These are phyloP conservation scores for Aspergillus homomorphus DNA, from an alignment of 495 filamentous ascomycete genomes.

Conservation along the genomic window DNA sequence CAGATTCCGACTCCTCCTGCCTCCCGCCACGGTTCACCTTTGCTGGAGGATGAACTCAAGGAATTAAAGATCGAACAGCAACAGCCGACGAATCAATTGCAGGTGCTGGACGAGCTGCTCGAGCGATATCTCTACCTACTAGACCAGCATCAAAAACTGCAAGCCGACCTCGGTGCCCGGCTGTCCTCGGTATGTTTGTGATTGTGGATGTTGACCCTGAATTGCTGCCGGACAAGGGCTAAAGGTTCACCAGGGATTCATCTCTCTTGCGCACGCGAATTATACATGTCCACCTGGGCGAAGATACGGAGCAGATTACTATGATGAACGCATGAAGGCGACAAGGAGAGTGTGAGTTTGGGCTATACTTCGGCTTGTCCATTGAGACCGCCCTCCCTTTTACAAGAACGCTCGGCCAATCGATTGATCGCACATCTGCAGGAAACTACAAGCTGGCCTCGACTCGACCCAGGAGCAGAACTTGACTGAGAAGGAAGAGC, in stretches of 20 bases:
- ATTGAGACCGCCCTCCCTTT: not conserved
- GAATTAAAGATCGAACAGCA: constrained; percentile 14
- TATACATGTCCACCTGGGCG: constrained; percentile 61
- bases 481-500: not conserved
- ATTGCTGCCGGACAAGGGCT: constrained; percentile 13
- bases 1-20: constrained; percentile 39
- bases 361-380: not conserved
- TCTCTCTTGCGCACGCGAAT: constrained; percentile 66
- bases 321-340: constrained; percentile 71
- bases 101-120: constrained; percentile 60
- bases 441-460: constrained; percentile 21
- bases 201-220: not conserved
- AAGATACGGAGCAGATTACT: constrained; percentile 64
- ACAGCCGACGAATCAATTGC: constrained; percentile 25
- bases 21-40: constrained; percentile 33
- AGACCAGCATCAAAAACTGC: constrained; percentile 64
- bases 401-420: constrained; percentile 6
- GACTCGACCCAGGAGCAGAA: constrained; percentile 6
- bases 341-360: constrained; percentile 41
- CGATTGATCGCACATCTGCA: constrained; percentile 12
- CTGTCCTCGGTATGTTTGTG: constrained; percentile 51
- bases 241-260: constrained; percentile 41
- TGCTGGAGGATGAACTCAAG: constrained; percentile 26
- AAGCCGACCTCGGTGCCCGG: constrained; percentile 48
- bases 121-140: constrained; percentile 67